Conservation (phyloP, 2,329 filamentous ascomycete species). For the Colletotrichum agaves region DNA sequence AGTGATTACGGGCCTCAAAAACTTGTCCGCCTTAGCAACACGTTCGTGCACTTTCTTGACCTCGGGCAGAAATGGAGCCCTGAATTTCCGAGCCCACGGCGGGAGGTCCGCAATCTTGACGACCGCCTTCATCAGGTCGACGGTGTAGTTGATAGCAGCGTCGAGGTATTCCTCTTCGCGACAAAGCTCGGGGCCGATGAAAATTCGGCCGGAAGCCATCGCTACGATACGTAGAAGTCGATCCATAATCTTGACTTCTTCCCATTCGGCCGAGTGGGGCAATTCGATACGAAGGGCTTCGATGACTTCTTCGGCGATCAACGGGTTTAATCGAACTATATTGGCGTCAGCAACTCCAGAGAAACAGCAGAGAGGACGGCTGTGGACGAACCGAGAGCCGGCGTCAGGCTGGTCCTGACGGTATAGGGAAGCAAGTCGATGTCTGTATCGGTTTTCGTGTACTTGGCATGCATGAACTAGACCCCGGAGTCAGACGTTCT, state of each 20-base stretch:
- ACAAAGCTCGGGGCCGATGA: conserved; percentile 59
- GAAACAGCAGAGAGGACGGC: background rate
- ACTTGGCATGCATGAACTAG: conserved; percentile 47
- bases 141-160: conserved; percentile 59
- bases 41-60: conserved; percentile 48
- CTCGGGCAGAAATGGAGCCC: conserved; percentile 46
- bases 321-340: conserved; percentile 49
- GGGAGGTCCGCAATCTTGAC: conserved; percentile 40
- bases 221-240: conserved; percentile 58
- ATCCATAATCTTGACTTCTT: conserved; percentile 51
- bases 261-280: conserved; percentile 53
- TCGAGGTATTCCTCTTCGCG: conserved; percentile 57
- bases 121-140: conserved; percentile 52
- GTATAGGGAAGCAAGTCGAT: conserved; percentile 41
- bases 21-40: conserved; percentile 45
- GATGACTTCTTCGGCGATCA: conserved; percentile 51
- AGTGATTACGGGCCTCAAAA: conserved; percentile 50
- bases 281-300: conserved; percentile 48
- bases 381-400: conserved; percentile 43
- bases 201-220: conserved; percentile 57
- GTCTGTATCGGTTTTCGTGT: conserved; percentile 45
- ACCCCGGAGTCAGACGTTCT: background rate
- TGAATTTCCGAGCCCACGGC: conserved; percentile 48
- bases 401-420: conserved; percentile 48
- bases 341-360: background rate